Evolutionary conservation across 345 rosid species (phyloP), one percentile per base, ranked within the genome.

Genomic region (Euclidium syriacum): DNA sequence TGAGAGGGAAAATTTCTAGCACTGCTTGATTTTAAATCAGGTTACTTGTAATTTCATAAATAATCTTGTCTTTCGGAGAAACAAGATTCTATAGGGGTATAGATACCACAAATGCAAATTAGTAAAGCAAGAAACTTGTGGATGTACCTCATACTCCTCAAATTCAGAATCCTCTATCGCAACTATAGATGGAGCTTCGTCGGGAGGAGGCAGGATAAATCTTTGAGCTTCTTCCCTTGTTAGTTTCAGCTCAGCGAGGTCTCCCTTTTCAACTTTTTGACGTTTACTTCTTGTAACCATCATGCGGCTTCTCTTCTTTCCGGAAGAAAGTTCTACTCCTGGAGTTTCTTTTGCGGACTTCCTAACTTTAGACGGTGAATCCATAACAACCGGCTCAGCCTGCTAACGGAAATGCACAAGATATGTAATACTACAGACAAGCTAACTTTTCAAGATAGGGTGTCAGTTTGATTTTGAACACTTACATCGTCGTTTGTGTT

Each of bases 171-270:
- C 97, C 60, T 90, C 95, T 65, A 90, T 84, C 40, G 75, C 76
- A 59, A 86, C 81, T 63, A 85, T 60, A 49, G 83, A 81, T 25
- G 95, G 92, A 70, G 65, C 53, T 63, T 54, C 64, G 70, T 81
- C 81, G 22, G 92, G 85, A 65, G 99, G 91, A 22, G 97, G 95
- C 3, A 90, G 85, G 23, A 94, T 82, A 48, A 83, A 79, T 48
- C 80, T 84, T 72, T 94, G 99, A 68, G 96, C 97, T 79, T 87
- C 96, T 81, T 87, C 92, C 92, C 96, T 85, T 24, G 96, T 85
- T 71, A 94, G 46, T 79, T 81, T 83, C 68, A 94, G 76, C 79
- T 85, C 87, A 62, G 70, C 79, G 80, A 75, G 68, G 59, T 87
- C 96, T 73, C 83, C 96, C 67, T 75, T 81, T 26, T 90, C 96